Conservation (phyloP, 805 yeast genomes). For the Nakazawaea ishiwadae region DNA sequence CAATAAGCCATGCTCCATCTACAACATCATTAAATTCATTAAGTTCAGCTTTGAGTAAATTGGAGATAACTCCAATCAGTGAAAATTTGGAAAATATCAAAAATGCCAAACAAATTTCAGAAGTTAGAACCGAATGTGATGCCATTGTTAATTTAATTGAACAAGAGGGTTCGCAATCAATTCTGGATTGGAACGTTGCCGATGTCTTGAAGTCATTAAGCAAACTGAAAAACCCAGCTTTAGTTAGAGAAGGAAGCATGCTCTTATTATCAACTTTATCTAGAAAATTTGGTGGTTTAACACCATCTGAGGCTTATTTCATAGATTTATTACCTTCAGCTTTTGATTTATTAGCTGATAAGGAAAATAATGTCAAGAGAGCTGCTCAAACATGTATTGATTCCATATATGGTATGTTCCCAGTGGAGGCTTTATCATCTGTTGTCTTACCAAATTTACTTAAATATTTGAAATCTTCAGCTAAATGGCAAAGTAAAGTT, state of each 20-base stretch:
- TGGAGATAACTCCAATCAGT: slow-evolving; percentile 63
- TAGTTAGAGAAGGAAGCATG: slow-evolving; percentile 75
- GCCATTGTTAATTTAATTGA: slow-evolving; percentile 46
- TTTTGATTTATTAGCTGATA: slow-evolving; percentile 75
- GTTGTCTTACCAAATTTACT: slow-evolving; percentile 59
- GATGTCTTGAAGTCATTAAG: slow-evolving; percentile 62
- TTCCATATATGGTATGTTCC: slow-evolving; percentile 62
- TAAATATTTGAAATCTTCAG: slow-evolving; percentile 67
- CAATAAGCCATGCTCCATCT: slow-evolving; percentile 37
- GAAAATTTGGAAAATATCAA: slow-evolving; percentile 50
- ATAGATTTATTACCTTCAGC: slow-evolving; percentile 58
- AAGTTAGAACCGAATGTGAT: slow-evolving; percentile 50
- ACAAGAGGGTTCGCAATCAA: slow-evolving; percentile 38
- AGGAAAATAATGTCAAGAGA: slow-evolving; percentile 80
- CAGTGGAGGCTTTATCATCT: slow-evolving; percentile 75
- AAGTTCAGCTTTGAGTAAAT: slow-evolving; percentile 62
- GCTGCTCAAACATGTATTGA: slow-evolving; percentile 81
- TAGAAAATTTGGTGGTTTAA: slow-evolving; percentile 56
- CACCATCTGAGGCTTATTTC: slow-evolving; percentile 75
- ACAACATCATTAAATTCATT: slow-evolving; percentile 65
- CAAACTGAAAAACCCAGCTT: slow-evolving; percentile 68
- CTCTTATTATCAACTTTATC: slow-evolving; percentile 51
- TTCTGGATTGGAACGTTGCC: slow-evolving; percentile 60
- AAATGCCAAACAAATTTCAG: slow-evolving; percentile 45
- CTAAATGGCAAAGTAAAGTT: slow-evolving; percentile 89